Evolutionary conservation across 495 filamentous ascomycete species (phyloP).

Genomic region (Rostrohypoxylon terebratum): DNA sequence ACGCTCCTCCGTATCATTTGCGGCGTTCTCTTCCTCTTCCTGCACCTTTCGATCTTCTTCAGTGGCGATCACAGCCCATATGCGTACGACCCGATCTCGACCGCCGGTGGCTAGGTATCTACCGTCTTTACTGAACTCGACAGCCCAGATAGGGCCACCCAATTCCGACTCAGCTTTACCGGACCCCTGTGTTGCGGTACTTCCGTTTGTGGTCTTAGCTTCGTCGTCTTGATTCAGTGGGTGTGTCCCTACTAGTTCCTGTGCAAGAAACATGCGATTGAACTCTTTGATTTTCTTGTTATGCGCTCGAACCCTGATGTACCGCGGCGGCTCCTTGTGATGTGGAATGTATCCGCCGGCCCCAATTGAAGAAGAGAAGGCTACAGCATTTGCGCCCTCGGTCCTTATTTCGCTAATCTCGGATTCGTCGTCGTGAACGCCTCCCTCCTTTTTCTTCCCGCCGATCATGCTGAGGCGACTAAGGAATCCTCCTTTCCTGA

Average conservation of each 20-base stretch:
- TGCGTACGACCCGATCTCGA: slow-evolving; percentile 84
- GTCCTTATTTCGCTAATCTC: slow-evolving; percentile 76
- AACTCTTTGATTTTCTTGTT: slow-evolving; percentile 89
- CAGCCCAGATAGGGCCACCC: slow-evolving; percentile 84
- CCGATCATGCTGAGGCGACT: slow-evolving; percentile 83
- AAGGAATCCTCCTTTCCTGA: slow-evolving; percentile 87
- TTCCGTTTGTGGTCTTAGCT: slow-evolving; percentile 51
- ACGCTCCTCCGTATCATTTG: slow-evolving; percentile 64
- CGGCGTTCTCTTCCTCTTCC: slow-evolving; percentile 75
- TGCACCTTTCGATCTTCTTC: slow-evolving; percentile 79
- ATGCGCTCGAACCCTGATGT: slow-evolving; percentile 84
- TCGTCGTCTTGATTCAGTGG: slow-evolving; percentile 27
- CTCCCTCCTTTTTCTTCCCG: slow-evolving; percentile 73
- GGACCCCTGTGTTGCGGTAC: slow-evolving; percentile 49
- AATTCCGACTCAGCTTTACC: slow-evolving; percentile 48
- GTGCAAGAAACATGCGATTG: slow-evolving; percentile 87
- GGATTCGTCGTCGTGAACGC: slow-evolving; percentile 75
- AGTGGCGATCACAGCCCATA: slow-evolving; percentile 91
- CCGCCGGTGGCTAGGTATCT: slow-evolving; percentile 91
- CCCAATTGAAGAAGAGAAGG: slow-evolving; percentile 80
- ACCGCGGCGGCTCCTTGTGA: slow-evolving; percentile 88
- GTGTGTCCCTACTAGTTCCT: slow-evolving; percentile 75
- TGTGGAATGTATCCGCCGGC: slow-evolving; percentile 84
- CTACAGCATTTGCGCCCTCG: slow-evolving; percentile 82
- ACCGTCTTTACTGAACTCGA: slow-evolving; percentile 93